phyloP scores from a whole-genome alignment of 1,284 basidiomycete species.

The Puccinia polysora region DNA sequence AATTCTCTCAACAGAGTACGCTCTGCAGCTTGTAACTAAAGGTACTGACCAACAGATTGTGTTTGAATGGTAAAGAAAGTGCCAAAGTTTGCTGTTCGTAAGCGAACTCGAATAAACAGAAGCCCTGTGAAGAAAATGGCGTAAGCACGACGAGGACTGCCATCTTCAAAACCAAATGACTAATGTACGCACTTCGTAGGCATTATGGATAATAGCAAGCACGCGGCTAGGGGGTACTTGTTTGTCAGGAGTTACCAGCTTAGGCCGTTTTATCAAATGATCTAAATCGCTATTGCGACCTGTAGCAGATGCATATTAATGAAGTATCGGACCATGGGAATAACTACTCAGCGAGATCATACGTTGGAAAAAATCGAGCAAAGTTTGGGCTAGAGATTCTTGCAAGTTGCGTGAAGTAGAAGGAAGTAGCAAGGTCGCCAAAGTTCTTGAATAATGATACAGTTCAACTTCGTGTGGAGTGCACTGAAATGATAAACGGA shows the following conservation, averaged over 20 bases:
- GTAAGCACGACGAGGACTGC: not conserved
- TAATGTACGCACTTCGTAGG: slow-evolving; percentile 12
- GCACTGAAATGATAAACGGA: slow-evolving; percentile 7
- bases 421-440: not conserved
- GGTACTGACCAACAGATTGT: not conserved
- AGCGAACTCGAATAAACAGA: slow-evolving; percentile 18
- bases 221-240: slow-evolving; percentile 8
- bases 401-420: slow-evolving; percentile 1
- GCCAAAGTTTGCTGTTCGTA: not conserved
- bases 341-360: not conserved
- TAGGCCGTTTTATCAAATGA: not conserved
- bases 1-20: not conserved
- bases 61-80: not conserved
- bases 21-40: not conserved
- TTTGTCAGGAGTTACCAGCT: not conserved
- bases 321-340: not conserved
- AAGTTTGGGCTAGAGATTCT: slow-evolving; percentile 4
- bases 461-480: slow-evolving; percentile 19
- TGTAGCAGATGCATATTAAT: not conserved
- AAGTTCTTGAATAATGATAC: slow-evolving; percentile 15
- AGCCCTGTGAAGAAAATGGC: not conserved
- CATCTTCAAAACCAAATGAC: not conserved
- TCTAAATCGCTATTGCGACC: slow-evolving; percentile 12
- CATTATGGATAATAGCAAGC: slow-evolving; percentile 18
- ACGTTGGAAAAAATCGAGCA: slow-evolving; percentile 29